Conservation (phyloP, 2,329 filamentous ascomycete genomes). For the Talaromyces sp. region DNA sequence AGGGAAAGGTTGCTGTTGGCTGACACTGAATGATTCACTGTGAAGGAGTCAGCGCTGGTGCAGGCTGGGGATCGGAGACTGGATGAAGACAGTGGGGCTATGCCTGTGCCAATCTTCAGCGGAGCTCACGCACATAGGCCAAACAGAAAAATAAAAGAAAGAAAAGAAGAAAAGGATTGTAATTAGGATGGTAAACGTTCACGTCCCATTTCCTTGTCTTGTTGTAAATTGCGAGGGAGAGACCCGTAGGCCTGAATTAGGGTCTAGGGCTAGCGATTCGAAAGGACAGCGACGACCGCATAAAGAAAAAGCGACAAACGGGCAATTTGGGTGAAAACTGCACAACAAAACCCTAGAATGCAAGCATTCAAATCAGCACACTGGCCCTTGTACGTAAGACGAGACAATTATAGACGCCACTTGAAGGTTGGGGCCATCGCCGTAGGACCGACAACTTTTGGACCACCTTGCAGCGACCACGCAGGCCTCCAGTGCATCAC, state of each 20-base stretch:
- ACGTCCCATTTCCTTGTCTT: not conserved
- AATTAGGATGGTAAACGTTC: not conserved
- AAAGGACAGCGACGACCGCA: conserved; percentile 2
- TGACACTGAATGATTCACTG: not conserved
- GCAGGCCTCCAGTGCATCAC: not conserved
- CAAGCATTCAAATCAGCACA: not conserved
- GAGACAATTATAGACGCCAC: not conserved
- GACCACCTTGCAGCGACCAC: not conserved
- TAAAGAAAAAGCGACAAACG: conserved; percentile 1
- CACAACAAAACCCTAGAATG: not conserved
- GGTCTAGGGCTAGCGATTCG: conserved; percentile 11
- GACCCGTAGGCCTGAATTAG: conserved; percentile 1
- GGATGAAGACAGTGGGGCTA: not conserved
- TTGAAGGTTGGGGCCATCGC: not conserved
- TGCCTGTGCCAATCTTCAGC: not conserved
- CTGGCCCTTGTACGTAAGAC: not conserved
- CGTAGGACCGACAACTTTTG: conserved; percentile 1
- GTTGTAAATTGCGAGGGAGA: not conserved
- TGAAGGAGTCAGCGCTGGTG: not conserved
- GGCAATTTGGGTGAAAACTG: not conserved
- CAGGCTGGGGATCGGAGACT: not conserved
- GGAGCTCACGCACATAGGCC: not conserved
- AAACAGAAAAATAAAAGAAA: not conserved
- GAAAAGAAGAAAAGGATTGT: not conserved
- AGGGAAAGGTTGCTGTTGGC: not conserved